Percentiles rank a stretch among this genome's conserved stretches.
Conservation (phyloP, 768 basidiomycete genomes). For the Coprinellus aureogranulatus region DNA sequence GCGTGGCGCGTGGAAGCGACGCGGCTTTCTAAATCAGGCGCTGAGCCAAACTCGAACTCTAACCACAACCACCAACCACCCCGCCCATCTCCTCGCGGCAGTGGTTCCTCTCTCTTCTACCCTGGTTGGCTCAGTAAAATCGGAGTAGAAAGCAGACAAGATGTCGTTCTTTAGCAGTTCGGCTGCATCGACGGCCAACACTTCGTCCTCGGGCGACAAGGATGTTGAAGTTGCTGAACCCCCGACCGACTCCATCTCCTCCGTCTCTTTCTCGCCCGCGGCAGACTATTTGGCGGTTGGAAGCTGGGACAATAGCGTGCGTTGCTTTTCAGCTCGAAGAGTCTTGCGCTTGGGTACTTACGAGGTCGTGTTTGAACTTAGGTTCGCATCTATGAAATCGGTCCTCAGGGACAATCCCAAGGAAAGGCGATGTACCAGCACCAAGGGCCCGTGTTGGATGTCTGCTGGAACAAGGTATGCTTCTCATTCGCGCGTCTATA, state of each 20-base stretch:
- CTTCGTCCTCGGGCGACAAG: conserved; percentile 54
- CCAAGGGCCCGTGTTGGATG: conserved; percentile 82
- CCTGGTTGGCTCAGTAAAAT: not conserved
- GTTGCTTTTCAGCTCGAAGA: conserved; percentile 25
- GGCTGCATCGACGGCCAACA: conserved; percentile 27
- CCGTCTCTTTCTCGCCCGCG: conserved; percentile 77
- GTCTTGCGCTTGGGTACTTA: conserved; percentile 2
- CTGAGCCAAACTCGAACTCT: not conserved
- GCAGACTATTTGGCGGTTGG: conserved; percentile 90
- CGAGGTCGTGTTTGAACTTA: too few relatives aligned
- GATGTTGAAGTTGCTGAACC: conserved; percentile 81
- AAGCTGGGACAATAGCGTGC: conserved; percentile 91
- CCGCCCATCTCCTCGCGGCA: not conserved
- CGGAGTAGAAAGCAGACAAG: not conserved
- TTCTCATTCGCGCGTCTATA: conserved; percentile 3
- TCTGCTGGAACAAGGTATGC: conserved; percentile 90
- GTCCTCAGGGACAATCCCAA: conserved; percentile 72
- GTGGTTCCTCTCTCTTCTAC: not conserved
- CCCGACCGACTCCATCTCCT: conserved; percentile 84
- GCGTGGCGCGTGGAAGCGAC: too few relatives aligned
- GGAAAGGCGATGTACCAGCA: conserved; percentile 90
- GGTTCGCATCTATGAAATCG: conserved; percentile 93
- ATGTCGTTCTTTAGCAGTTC: conserved; percentile 43
- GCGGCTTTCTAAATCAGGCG: not conserved
- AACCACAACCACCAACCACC: not conserved